Base-by-base conservation (phyloP, 441 rosid species). In the Omphalea diandra region DNA sequence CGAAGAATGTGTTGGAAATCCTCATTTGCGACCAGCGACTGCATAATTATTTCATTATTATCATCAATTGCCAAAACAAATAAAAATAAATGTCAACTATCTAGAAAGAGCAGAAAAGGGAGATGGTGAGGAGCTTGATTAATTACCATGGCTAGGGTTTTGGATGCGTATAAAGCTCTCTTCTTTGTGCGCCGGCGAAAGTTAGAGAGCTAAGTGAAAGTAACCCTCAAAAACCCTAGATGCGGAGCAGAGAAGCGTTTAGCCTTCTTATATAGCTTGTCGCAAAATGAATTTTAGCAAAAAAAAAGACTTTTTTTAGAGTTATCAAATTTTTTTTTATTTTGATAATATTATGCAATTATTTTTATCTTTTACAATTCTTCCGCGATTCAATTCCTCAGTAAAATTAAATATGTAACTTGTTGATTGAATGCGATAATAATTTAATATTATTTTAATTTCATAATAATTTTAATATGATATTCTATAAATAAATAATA, bases 1-100 rank as follows among this genome's bases (percentile, higher is more conserved):
- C 94, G 96, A 71, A 91, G 84, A 62, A 91, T 91, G 85, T 91
- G 97, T 83, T 91, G 96, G 35, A 90, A 91, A 9, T 88, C 97
- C 71, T 91, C 97, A 71, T 85, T 88, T 7, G 94, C 90, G 6
- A 91, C 96, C 71, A 91, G 86, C 67, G 91, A 84, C 97, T 91
- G 54, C 36, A 50, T 41, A 24, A 38, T n/a, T n/a, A 36, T 41
- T 43, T 31, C 17, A 56, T 11, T 44, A 38, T 35, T 14, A 65
- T 33, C 14, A n/a, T n/a, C n/a, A n/a, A n/a, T n/a, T n/a, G n/a
- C n/a, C n/a, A n/a, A n/a, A n/a, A n/a, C n/a, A n/a, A n/a, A n/a
- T n/a, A 27, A 67, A 18, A 61, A 9, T 38, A 10, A 50, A 22
- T 3, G 10, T 26, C 5, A 52, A 47, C n/a, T n/a, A 32, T 17